Evolutionary conservation across 208 protist species (phyloP).

Genomic region (Leishmania arabica): DNA sequence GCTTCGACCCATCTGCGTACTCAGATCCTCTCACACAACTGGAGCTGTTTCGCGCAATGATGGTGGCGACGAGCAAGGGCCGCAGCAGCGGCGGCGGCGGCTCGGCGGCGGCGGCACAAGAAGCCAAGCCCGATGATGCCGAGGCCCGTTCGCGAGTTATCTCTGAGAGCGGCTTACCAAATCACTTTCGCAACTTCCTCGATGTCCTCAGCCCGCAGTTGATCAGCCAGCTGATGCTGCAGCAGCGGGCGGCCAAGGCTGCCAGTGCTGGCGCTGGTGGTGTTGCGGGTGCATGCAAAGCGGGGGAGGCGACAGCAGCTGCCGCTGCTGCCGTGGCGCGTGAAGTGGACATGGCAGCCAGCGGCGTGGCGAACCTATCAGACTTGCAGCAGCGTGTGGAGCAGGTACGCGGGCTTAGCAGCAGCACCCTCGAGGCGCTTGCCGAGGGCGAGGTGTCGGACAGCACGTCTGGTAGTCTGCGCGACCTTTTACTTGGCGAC

Average conservation of each 20-base stretch:
- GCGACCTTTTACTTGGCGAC: conserved; percentile 17
- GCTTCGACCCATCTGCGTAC: conserved; percentile 24
- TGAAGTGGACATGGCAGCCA: conserved; percentile 15
- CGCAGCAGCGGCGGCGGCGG: conserved; percentile 2
- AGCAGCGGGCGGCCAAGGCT: conserved; percentile 20
- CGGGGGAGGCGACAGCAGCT: conserved; percentile 10
- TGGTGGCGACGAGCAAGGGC: conserved; percentile 34
- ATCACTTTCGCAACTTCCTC: conserved; percentile 27
- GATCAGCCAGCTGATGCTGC: conserved; percentile 21
- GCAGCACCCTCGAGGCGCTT: conserved; percentile 32
- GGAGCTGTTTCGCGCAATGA: conserved; percentile 33
- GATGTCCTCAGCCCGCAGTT: conserved; percentile 29
- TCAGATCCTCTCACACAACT: conserved; percentile 28
- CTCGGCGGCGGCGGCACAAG: conserved; percentile 4
- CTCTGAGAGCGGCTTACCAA: neutral
- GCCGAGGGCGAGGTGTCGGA: conserved; percentile 28
- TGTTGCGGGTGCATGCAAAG: neutral
- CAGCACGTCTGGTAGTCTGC: conserved; percentile 19
- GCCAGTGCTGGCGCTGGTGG: neutral
- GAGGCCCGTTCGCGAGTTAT: conserved; percentile 5
- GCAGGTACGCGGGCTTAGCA: conserved; percentile 31
- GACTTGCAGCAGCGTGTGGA: conserved; percentile 36
- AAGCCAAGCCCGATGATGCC: conserved; percentile 17
- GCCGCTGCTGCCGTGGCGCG: neutral
- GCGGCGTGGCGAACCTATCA: conserved; percentile 21